Base-by-base conservation (phyloP, 805 yeast genomes). In the Candida palmyrensis region DNA sequence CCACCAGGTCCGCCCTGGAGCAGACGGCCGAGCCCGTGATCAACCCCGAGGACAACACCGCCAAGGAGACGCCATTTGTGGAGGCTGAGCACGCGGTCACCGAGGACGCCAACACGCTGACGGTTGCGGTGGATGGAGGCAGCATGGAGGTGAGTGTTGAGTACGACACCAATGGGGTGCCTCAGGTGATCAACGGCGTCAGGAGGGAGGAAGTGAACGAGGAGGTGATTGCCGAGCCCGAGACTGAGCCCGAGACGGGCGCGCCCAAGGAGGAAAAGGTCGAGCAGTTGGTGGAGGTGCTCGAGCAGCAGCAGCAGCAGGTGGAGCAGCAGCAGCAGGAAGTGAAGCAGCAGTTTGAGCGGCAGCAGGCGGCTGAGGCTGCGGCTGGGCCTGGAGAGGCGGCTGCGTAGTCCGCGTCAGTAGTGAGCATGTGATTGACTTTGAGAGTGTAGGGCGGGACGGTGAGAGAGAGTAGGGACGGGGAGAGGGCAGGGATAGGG, bases 31-130 rank as follows among this genome's bases (percentile, higher is more conserved):
- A n/a, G n/a, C n/a, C n/a, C n/a, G n/a, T n/a, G n/a, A n/a, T n/a
- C n/a, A n/a, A n/a, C n/a, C n/a, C n/a, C 24, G 27, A 24, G 13
- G 39, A 38, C 13, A 45, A 45, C 13, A 53, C 45, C 30, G 48
- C 53, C 15, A 43, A 48, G 29, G 62, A 55, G 37, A 53, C 60
- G 10, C 48, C 52, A 6, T 29, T 12, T 6, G 14, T 17, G 16
- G 17, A 10, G 3, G 25, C 21, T 25, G 35, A 25, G 15, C 22
- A 25, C 9, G 23, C 23, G 23, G 23, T n/a, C n/a, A n/a, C n/a
- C n/a, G n/a, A n/a, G n/a, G n/a, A n/a, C n/a, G n/a, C n/a, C n/a
- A n/a, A n/a, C n/a, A n/a, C n/a, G n/a, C n/a, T n/a, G 5, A 23
- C 14, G 19, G 18, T 24, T 25, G 34, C 18, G 12, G 19, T 23